Evolutionary conservation across 202 grass and related monocot genomes (phyloP).

Genomic region (Digitaria exilis): DNA sequence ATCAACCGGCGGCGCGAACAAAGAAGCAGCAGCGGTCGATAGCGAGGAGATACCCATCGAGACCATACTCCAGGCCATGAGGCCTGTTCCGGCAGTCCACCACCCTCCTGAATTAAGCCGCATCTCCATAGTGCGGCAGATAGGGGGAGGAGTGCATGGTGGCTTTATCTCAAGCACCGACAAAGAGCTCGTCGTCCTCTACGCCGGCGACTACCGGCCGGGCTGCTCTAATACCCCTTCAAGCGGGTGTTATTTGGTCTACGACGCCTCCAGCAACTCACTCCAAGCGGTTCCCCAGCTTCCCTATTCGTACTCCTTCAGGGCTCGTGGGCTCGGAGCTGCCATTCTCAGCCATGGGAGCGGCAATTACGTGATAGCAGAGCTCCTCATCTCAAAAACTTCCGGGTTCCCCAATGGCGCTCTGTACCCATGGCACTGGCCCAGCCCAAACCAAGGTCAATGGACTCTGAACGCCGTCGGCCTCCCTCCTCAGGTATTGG

Average conservation of each 20-base stretch:
- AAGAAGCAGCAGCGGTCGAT: no score
- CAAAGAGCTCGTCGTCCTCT: neutral
- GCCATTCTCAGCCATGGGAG: neutral
- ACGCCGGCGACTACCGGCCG: neutral
- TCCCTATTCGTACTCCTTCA: neutral
- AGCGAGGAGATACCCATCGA: neutral
- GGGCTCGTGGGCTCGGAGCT: neutral
- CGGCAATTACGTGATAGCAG: neutral
- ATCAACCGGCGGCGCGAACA: neutral
- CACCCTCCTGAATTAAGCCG: neutral
- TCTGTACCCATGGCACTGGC: neutral
- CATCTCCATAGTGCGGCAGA: neutral
- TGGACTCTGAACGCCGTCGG: no score
- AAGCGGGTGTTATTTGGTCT: neutral
- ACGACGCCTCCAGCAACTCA: neutral
- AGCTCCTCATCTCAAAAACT: neutral
- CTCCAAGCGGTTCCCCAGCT: neutral
- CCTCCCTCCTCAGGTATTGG: no score
- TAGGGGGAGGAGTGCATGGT: neutral
- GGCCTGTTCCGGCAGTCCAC: neutral
- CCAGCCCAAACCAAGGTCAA: neutral
- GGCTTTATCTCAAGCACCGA: neutral
- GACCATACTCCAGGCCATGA: neutral
- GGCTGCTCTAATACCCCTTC: neutral
- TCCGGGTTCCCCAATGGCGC: neutral